These are phyloP conservation scores for Haplosporangium sp. DNA, from an alignment of 371 early-diverging fungal species.

Conservation along the genomic window DNA sequence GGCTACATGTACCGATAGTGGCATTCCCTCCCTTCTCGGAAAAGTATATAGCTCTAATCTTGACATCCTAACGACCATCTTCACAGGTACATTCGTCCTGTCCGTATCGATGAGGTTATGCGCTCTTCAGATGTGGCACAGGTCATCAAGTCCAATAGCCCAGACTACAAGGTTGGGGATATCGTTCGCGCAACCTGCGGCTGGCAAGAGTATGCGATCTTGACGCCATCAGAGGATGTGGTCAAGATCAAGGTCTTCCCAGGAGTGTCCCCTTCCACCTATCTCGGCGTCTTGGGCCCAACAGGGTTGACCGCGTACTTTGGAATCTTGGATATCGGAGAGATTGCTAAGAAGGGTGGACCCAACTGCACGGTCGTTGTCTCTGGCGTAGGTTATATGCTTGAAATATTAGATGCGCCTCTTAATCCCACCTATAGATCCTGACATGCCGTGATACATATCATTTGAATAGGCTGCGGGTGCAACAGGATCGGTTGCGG, in stretches of 20 bases:
- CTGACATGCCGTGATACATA: too few species aligned
- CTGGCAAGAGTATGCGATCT: slow-evolving; percentile 64
- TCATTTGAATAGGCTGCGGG: slow-evolving; percentile 56
- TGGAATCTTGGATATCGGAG: slow-evolving; percentile 63
- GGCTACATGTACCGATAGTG: too few species aligned
- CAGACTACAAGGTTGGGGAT: slow-evolving; percentile 61
- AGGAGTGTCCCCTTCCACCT: slow-evolving; percentile 60
- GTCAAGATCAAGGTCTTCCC: slow-evolving; percentile 45
- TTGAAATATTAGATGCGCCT: not conserved
- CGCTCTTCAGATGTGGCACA: slow-evolving; percentile 59
- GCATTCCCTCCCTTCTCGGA: not conserved
- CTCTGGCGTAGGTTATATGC: slow-evolving; percentile 49
- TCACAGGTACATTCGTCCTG: slow-evolving; percentile 58
- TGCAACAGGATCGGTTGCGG: slow-evolving; percentile 69
- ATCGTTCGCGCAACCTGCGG: slow-evolving; percentile 55
- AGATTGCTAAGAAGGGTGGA: slow-evolving; percentile 45
- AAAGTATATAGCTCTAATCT: slow-evolving; percentile 5
- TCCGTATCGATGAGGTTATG: slow-evolving; percentile 64
- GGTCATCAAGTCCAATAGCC: slow-evolving; percentile 61
- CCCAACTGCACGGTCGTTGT: slow-evolving; percentile 77
- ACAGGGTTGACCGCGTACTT: slow-evolving; percentile 78
- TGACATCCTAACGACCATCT: not conserved
- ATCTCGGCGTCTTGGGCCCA: slow-evolving; percentile 61
- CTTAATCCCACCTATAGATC: not conserved
- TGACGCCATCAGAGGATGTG: slow-evolving; percentile 51